Percentiles rank a stretch among this genome's conserved stretches.
Evolutionary conservation across 176 grass and related monocot genomes (phyloP).

Genomic region (Tillandsia fasciculata): DNA sequence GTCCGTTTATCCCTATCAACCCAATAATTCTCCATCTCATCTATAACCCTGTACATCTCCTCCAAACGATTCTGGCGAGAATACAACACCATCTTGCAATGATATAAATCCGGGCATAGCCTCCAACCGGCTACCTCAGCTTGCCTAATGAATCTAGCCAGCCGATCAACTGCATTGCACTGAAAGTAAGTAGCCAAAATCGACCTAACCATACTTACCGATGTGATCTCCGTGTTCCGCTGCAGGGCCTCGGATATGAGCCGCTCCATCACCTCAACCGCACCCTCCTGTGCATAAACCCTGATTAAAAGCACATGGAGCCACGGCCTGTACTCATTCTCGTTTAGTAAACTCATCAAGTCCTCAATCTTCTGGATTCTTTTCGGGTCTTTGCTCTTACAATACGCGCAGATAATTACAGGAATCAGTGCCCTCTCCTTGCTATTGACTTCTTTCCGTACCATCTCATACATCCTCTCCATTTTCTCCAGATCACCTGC

Average conservation of each 20-base stretch:
- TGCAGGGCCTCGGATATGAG: conserved; percentile 30
- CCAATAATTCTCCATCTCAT: conserved; percentile 38
- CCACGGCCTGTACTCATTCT: conserved; percentile 29
- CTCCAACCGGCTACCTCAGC: conserved; percentile 39
- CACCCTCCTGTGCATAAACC: conserved; percentile 36
- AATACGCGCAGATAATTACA: conserved; percentile 35
- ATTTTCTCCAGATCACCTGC: conserved; percentile 31
- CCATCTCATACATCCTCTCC: conserved; percentile 31
- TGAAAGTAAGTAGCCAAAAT: conserved; percentile 24
- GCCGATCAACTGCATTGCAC: conserved; percentile 26
- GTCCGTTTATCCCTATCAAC: conserved; percentile 24
- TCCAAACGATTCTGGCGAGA: conserved; percentile 18
- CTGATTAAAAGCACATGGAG: conserved; percentile 36
- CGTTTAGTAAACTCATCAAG: conserved; percentile 23
- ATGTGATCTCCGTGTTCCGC: conserved; percentile 17
- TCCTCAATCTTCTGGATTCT: conserved; percentile 28
- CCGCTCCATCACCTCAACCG: conserved; percentile 31
- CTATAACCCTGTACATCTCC: conserved; percentile 27
- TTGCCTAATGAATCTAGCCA: conserved; percentile 29
- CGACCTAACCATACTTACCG: conserved; percentile 13
- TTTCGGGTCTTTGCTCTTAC: conserved; percentile 9
- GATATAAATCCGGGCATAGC: conserved; percentile 31
- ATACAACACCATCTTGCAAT: conserved; percentile 43
- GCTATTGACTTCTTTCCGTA: conserved; percentile 21
- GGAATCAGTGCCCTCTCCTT: conserved; percentile 15